Conservation (phyloP, 805 yeast species). For the Candida boleticola region DNA sequence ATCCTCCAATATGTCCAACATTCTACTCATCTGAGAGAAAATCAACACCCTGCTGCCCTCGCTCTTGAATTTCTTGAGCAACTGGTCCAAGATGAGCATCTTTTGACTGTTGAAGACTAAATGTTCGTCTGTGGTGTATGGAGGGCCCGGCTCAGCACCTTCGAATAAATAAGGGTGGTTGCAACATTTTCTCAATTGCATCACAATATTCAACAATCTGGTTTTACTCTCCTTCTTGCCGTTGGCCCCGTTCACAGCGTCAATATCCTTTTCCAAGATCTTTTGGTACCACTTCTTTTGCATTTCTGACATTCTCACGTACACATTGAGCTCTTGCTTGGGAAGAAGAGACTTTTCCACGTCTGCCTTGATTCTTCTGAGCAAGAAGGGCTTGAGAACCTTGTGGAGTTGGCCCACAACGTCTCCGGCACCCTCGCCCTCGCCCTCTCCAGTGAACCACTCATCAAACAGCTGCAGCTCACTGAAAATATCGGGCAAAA, state of each 20-base stretch:
- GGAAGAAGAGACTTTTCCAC: conserved; percentile 80
- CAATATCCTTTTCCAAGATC: conserved; percentile 74
- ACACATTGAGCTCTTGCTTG: conserved; percentile 69
- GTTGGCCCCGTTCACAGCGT: conserved; percentile 80
- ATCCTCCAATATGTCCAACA: conserved; percentile 78
- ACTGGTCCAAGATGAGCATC: conserved; percentile 66
- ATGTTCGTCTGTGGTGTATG: conserved; percentile 83
- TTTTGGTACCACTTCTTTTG: conserved; percentile 77
- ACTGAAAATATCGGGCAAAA: conserved; percentile 75
- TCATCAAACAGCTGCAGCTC: conserved; percentile 72
- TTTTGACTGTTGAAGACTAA: conserved; percentile 71
- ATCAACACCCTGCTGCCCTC: conserved; percentile 79
- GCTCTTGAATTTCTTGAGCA: conserved; percentile 56
- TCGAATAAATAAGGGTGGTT: conserved; percentile 83
- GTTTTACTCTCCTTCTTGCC: conserved; percentile 77
- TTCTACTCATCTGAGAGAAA: conserved; percentile 81
- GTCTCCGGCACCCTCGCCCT: conserved; percentile 25
- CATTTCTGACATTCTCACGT: conserved; percentile 76
- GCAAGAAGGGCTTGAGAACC: conserved; percentile 69
- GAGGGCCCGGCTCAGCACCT: conserved; percentile 91
- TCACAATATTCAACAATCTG: conserved; percentile 71
- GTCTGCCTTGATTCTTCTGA: conserved; percentile 75
- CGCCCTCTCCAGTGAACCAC: conserved; percentile 52
- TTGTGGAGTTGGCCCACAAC: conserved; percentile 71
- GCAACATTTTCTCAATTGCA: conserved; percentile 84